phyloP scores from a whole-genome alignment of 306 rosid genomes.

The Vachellia collinsii region DNA sequence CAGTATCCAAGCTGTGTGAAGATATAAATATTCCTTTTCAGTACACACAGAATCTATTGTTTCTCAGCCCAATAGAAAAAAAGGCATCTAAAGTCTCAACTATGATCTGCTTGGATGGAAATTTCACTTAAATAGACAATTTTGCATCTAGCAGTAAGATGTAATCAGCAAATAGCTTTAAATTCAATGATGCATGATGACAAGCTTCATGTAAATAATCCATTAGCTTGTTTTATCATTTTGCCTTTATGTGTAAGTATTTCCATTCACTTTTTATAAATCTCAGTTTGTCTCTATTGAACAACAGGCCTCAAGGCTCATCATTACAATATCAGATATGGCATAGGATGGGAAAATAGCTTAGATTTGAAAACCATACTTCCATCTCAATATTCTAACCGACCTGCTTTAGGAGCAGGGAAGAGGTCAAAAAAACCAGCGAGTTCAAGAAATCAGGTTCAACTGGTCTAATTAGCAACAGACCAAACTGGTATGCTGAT shows the following conservation, averaged over 20 bases:
- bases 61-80: background rate
- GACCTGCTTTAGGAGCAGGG: background rate
- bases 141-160: background rate
- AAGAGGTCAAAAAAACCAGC: background rate
- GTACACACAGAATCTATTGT: slow-evolving; percentile 2
- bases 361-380: background rate
- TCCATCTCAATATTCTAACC: background rate
- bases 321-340: background rate
- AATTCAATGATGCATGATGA: background rate
- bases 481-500: background rate
- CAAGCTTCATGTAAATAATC: background rate
- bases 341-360: background rate
- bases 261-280: slow-evolving; percentile 11
- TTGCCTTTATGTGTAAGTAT: background rate
- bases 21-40: slow-evolving; percentile 29
- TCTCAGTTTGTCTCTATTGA: background rate
- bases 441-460: background rate
- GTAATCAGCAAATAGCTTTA: slow-evolving; percentile 14
- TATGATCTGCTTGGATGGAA: background rate
- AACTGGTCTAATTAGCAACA: background rate
- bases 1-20: slow-evolving; percentile 70
- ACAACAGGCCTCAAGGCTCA: background rate
- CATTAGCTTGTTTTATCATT: slow-evolving; percentile 1
- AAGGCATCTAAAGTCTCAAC: background rate
- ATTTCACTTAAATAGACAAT: slow-evolving; percentile 10